Evolutionary conservation across 371 early-diverging fungal species (phyloP), one percentile per base, ranked within the genome.

Genomic region (Zychaea mexicana): DNA sequence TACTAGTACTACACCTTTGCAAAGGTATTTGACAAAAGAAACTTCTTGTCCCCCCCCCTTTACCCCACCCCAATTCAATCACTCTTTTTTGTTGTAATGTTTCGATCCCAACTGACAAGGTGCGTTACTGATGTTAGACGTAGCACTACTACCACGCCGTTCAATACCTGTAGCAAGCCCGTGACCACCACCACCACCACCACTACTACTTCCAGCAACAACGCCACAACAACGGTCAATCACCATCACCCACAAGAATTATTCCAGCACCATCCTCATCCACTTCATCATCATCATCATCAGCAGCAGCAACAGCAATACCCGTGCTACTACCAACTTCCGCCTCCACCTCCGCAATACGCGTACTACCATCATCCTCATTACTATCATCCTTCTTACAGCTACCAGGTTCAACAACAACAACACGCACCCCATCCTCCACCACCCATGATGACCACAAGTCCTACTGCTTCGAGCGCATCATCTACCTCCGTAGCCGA

Each of bases 221-320:
- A n/a, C n/a, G n/a, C n/a, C n/a, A n/a, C n/a, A n/a, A n/a, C n/a
- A n/a, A n/a, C n/a, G n/a, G n/a, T n/a, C 2, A 19, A 56, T 7
- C 10, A n/a, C 8, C 36, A 30, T 26, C 28, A 12, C n/a, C 36
- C 30, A n/a, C 8, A 26, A 56, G n/a, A 26, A n/a, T 56, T 19
- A n/a, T 30, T 19, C 36, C 30, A 30, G 31, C 56, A 56, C n/a
- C n/a, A n/a, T n/a, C n/a, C n/a, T n/a, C n/a, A n/a, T n/a, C n/a
- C n/a, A n/a, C n/a, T n/a, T n/a, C n/a, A n/a, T 32, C 36, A 56
- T 33, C 56, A 56, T n/a, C 56, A 56, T 30, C 56, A 56, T 32
- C 56, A 27, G 15, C 30, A 56, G 49, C 53, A 53, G 1, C 32
- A 33, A 10, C 49, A 49, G 10, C 49, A 10, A 6, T 49, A 49